Percentiles rank a stretch among this genome's conserved stretches.
These are phyloP conservation scores for Candida patagonica DNA, from an alignment of 805 yeast genomes.

Conservation along the genomic window DNA sequence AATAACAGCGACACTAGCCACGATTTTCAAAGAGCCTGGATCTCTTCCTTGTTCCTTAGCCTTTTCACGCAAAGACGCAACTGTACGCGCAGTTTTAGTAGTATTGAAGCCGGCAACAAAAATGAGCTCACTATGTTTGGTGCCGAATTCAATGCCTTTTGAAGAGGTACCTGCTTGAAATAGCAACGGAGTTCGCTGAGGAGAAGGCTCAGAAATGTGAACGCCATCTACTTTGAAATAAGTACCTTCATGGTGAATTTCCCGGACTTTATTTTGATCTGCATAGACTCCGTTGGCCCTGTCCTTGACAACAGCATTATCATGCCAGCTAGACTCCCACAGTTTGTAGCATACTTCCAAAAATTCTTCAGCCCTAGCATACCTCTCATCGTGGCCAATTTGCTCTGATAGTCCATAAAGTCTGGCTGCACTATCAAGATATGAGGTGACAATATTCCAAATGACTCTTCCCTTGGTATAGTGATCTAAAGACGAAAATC, in stretches of 20 bases:
- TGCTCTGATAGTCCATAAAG: constrained; percentile 33
- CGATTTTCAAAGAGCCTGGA: constrained; percentile 31
- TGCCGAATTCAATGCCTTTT: constrained; percentile 34
- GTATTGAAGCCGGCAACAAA: constrained; percentile 33
- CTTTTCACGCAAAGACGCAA: constrained; percentile 26
- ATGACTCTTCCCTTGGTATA: too few species aligned
- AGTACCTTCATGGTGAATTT: constrained; percentile 35
- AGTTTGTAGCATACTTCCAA: constrained; percentile 33
- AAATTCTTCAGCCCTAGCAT: constrained; percentile 34
- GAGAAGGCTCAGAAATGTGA: constrained; percentile 35
- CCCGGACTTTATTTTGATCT: constrained; percentile 33
- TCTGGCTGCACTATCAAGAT: too few species aligned
- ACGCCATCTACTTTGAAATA: constrained; percentile 37
- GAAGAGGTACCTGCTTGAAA: constrained; percentile 39
- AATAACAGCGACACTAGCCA: constrained; percentile 31
- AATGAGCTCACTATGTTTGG: constrained; percentile 36
- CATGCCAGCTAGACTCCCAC: constrained; percentile 37
- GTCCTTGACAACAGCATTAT: constrained; percentile 32
- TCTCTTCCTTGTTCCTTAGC: constrained; percentile 32
- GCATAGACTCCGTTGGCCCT: constrained; percentile 15
- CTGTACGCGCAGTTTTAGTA: constrained; percentile 23
- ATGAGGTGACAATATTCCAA: too few species aligned
- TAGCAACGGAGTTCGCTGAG: constrained; percentile 37
- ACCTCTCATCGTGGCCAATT: constrained; percentile 35
- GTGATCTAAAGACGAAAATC: too few species aligned